These are phyloP conservation scores for Yamadazyma friedrichii DNA, from an alignment of 1,139 yeast species.

Conservation along the genomic window DNA sequence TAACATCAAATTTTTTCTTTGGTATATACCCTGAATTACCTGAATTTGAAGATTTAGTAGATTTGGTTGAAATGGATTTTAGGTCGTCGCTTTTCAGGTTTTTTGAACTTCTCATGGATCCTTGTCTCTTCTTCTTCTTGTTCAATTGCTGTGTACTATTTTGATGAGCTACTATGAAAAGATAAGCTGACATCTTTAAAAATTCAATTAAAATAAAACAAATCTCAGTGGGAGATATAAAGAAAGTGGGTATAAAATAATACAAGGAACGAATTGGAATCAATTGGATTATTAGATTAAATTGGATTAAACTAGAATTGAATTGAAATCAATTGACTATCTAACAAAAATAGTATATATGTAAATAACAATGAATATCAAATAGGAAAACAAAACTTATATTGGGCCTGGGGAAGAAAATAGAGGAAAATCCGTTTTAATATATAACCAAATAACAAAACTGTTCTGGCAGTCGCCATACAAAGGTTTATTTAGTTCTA, in stretches of 20 bases:
- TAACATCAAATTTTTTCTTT: constrained; percentile 11
- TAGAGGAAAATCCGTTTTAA: no score
- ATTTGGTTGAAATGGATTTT: constrained; percentile 7
- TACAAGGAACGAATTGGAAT: not conserved
- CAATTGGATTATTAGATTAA: no score
- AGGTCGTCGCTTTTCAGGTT: constrained; percentile 9
- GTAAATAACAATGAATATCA: no score
- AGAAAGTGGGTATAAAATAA: not conserved
- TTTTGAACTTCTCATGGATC: not conserved
- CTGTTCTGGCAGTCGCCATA: no score
- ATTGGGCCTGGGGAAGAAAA: no score
- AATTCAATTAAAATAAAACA: not conserved
- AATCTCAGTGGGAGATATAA: no score
- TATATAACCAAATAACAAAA: no score
- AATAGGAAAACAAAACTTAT: no score
- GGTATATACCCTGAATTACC: constrained; percentile 4
- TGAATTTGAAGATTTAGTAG: constrained; percentile 12
- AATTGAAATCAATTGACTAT: not conserved
- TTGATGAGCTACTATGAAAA: constrained; percentile 16
- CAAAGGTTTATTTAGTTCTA: not conserved
- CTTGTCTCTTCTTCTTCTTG: not conserved
- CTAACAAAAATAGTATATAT: not conserved
- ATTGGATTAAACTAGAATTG: not conserved
- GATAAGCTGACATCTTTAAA: constrained; percentile 14
- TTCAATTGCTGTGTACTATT: constrained; percentile 4